Conservation (phyloP, 345 rosid genomes). For the Laguncularia racemosa region DNA sequence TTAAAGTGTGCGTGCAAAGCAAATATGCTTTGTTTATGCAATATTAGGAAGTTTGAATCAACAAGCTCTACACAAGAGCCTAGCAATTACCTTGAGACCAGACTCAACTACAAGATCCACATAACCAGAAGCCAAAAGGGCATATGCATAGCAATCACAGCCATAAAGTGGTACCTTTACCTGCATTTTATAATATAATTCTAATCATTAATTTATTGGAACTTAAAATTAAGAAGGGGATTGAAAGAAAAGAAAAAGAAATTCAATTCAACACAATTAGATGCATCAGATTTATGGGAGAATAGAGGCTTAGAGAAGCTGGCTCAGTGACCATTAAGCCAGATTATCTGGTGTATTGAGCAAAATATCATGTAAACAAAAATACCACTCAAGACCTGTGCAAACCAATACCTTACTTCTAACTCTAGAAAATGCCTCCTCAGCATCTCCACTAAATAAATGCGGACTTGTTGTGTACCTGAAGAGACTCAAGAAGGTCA, state of each 20-base stretch:
- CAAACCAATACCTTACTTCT: conserved; percentile 58
- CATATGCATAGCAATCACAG: conserved; percentile 97
- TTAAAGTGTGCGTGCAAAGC: not conserved
- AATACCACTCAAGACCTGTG: too few species aligned
- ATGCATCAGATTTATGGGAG: too few species aligned
- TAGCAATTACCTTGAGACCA: conserved; percentile 62
- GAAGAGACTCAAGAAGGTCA: conserved; percentile 10
- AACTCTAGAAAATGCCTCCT: conserved; percentile 68
- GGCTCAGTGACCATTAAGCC: too few species aligned
- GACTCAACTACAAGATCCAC: conserved; percentile 97
- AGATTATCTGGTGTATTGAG: too few species aligned
- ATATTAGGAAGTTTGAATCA: too few species aligned
- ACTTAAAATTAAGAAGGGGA: too few species aligned
- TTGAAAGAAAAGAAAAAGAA: not conserved
- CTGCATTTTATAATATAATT: conserved; percentile 25
- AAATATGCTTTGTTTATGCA: too few species aligned
- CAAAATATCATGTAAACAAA: not conserved
- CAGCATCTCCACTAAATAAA: conserved; percentile 76
- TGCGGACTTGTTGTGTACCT: conserved; percentile 99
- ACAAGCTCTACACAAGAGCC: not conserved
- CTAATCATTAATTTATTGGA: not conserved
- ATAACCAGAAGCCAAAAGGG: conserved; percentile 87
- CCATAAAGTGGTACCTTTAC: conserved; percentile 91
- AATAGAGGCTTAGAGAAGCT: too few species aligned
- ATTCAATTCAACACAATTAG: too few species aligned